These are phyloP conservation scores for Naumovozyma castellii DNA, from an alignment of 805 yeast species.

Conservation along the genomic window DNA sequence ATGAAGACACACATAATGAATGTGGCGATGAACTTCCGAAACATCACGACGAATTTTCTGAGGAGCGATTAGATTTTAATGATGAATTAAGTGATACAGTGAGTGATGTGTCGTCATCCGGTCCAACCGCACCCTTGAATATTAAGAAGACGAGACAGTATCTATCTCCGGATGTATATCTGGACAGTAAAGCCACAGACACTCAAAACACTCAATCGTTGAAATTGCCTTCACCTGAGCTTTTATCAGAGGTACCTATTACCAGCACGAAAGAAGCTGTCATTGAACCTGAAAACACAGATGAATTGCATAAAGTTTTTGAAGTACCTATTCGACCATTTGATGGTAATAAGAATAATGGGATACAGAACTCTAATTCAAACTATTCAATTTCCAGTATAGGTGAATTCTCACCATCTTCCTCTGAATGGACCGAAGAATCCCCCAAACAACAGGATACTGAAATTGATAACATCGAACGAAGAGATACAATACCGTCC, in stretches of 20 bases:
- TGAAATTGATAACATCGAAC: constrained; percentile 9
- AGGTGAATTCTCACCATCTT: constrained; percentile 40
- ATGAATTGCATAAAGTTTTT: constrained; percentile 19
- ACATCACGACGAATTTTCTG: constrained; percentile 31
- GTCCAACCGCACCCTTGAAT: constrained; percentile 21
- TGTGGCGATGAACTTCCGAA: constrained; percentile 11
- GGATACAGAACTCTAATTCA: constrained; percentile 25
- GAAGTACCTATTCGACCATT: constrained; percentile 27
- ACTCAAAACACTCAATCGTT: not conserved
- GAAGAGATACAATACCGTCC: constrained; percentile 30
- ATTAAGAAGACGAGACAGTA: constrained; percentile 15
- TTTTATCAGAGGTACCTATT: constrained; percentile 11
- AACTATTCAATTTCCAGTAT: constrained; percentile 33
- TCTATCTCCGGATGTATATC: constrained; percentile 9
- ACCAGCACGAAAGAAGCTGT: constrained; percentile 7
- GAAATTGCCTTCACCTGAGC: constrained; percentile 9
- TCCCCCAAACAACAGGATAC: constrained; percentile 27
- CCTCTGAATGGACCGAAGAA: constrained; percentile 35
- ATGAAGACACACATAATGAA: constrained; percentile 18
- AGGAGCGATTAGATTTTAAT: constrained; percentile 26
- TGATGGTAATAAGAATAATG: constrained; percentile 5
- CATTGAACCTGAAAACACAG: constrained; percentile 6
- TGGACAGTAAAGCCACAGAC: constrained; percentile 3
- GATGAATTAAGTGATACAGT: constrained; percentile 27
- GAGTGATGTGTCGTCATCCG: constrained; percentile 28